phyloP scores from a whole-genome alignment of 139 green algal species.

The Edaphochlamys debaryana region DNA sequence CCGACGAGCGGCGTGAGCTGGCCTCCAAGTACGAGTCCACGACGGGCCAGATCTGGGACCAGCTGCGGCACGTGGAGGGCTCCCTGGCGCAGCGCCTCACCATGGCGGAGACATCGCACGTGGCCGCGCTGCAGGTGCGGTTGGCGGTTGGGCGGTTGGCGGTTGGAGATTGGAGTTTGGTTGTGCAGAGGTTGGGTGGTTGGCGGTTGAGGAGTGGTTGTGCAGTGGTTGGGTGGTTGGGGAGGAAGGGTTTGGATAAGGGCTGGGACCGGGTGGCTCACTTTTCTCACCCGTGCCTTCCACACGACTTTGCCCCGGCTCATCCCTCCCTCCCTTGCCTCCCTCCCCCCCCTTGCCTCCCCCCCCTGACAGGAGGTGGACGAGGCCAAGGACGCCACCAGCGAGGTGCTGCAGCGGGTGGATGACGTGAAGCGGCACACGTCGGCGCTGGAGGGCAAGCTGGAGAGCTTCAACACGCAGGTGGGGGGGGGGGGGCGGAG shows the following conservation, averaged over 20 bases:
- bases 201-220: neutral
- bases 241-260: too few species aligned
- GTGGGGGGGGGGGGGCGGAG: neutral
- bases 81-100: slow-evolving; percentile 49
- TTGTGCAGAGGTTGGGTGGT: neutral
- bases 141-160: too few species aligned
- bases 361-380: slow-evolving; percentile 49
- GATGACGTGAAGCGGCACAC: slow-evolving; percentile 55
- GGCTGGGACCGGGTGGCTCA: too few species aligned
- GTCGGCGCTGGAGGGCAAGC: slow-evolving; percentile 50
- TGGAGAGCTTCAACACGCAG: slow-evolving; percentile 60
- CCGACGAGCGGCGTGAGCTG: slow-evolving; percentile 36
- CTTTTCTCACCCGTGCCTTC: too few species aligned
- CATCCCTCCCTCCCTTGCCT: neutral
- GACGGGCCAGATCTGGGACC: slow-evolving; percentile 58
- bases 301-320: too few species aligned
- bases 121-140: slow-evolving; percentile 37
- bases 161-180: neutral
- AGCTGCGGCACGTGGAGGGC: slow-evolving; percentile 59
- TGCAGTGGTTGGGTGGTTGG: neutral
- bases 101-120: slow-evolving; percentile 56
- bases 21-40: slow-evolving; percentile 46
- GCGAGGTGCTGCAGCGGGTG: slow-evolving; percentile 46
- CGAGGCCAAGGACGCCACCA: slow-evolving; percentile 53
- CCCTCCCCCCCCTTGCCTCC: neutral